Evolutionary conservation across 1,284 basidiomycete species (phyloP), one percentile per base, ranked within the genome.

Genomic region (Sanghuangporus baumii): DNA sequence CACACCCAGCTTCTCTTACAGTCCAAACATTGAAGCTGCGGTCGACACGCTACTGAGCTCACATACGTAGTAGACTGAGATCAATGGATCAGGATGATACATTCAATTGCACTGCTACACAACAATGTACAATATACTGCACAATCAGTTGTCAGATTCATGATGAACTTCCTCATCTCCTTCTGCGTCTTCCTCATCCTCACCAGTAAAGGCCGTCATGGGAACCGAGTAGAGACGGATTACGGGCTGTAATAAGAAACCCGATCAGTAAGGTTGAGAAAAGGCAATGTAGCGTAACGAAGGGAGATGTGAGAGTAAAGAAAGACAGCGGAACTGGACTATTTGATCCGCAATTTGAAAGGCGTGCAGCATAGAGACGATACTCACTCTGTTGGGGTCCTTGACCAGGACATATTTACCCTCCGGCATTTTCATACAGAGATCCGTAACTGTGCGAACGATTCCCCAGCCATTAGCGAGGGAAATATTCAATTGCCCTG

Each of bases 381-480:
- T 40, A 76, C 85, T 72, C 73, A 96, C 94, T 86, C 86, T 93
- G 83, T 98, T 98, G 20, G 96, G 95, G 76, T 98, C 95, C 78
- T 96, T 96, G 66, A 98, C 86, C 36, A 98, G 79, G 20, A 98
- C 89, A 74, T 96, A 98, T 75, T 96, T 97, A 73, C 96, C 95
- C 75, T 98, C 95, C 31, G 93, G 92, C 84, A 95, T 89, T 76
- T 95, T 94, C 85, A 96, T 86, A 73, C 90, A 92, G 64, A 97
- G 75, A 73, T 98, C 95, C 51, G 92, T 91, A 65, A 98, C 88
- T 26, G 93, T 96, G 63, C 96, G 85, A 36, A 99, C 94, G 71
- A 99, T 98, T 66, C 97, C 97, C 96, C 96, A 99, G 31, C 97
- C 97, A 74, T 99, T 99, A 58, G 91, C 79, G 64, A 99, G 79